phyloP scores from a whole-genome alignment of 2,329 filamentous ascomycete species.

The Monilinia fructigena region DNA sequence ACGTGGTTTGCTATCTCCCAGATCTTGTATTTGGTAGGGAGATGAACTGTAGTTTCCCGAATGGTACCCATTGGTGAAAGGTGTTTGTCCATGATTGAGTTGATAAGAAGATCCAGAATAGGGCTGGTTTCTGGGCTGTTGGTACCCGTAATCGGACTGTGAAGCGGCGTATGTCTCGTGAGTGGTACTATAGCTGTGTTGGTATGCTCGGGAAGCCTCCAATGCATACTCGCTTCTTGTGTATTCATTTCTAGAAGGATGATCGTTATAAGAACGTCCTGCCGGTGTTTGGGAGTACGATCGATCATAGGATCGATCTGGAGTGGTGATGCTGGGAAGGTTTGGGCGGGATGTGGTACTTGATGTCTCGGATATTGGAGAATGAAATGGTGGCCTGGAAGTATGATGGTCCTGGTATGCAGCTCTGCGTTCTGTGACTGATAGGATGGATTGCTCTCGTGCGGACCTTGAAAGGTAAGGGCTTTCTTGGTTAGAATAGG shows the following conservation, averaged over 20 bases:
- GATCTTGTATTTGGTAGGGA: conserved; percentile 23
- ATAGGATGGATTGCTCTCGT: neutral
- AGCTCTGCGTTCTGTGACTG: conserved; percentile 12
- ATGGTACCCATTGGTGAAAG: conserved; percentile 30
- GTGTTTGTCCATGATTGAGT: conserved; percentile 30
- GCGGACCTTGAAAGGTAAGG: neutral
- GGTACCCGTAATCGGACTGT: conserved; percentile 20
- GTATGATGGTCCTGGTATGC: neutral
- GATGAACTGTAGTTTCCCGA: neutral
- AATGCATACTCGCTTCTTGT: conserved; percentile 18
- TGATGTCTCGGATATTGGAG: conserved; percentile 18
- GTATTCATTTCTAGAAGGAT: conserved; percentile 4
- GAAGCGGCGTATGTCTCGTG: conserved; percentile 11
- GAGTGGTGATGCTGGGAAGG: neutral
- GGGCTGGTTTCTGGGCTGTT: conserved; percentile 22
- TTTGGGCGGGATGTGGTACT: neutral
- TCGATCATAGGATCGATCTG: conserved; percentile 9
- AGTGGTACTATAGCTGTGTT: neutral
- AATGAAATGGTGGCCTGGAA: conserved; percentile 11
- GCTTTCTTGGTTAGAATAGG: conserved; percentile 2
- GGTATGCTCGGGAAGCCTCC: conserved; percentile 9
- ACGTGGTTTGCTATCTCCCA: conserved; percentile 38
- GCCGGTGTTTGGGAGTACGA: neutral
- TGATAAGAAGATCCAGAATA: conserved; percentile 2
- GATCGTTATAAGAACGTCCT: neutral